Percentiles rank a stretch among this genome's conserved stretches.
Conservation (phyloP, 225 moss, liverwort and hornwort genomes). For the Sphagnum contortum region DNA sequence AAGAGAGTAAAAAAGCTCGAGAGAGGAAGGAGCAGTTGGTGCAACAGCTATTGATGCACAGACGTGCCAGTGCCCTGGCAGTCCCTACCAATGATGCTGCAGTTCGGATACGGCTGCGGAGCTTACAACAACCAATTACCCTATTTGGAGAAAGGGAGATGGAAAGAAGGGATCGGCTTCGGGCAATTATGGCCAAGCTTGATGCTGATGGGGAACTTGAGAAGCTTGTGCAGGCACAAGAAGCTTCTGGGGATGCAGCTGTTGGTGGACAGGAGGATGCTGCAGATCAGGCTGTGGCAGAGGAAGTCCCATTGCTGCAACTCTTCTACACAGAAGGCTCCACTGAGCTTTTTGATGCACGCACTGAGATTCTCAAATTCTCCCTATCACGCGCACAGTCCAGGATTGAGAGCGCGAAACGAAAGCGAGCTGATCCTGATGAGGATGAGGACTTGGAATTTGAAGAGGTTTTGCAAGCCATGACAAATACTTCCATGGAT, state of each 20-base stretch:
- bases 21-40: constrained; percentile 70
- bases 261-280: constrained; percentile 32
- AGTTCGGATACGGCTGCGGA: constrained; percentile 74
- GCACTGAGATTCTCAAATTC: constrained; percentile 46
- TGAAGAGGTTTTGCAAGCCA: constrained; percentile 51
- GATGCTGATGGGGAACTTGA: constrained; percentile 93
- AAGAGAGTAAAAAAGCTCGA: constrained; percentile 85
- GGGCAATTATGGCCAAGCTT: constrained; percentile 88
- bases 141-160: constrained; percentile 94
- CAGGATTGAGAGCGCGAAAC: constrained; percentile 45
- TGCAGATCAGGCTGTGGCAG: constrained; percentile 37
- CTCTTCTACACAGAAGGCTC: constrained; percentile 80
- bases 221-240: constrained; percentile 70
- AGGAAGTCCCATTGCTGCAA: constrained; percentile 53
- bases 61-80: constrained; percentile 81
- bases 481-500: constrained; percentile 62
- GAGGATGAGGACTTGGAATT: constrained; percentile 73
- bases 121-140: constrained; percentile 78
- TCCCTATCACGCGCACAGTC: constrained; percentile 53
- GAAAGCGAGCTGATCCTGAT: constrained; percentile 59
- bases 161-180: constrained; percentile 94
- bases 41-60: constrained; percentile 76
- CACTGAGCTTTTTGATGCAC: constrained; percentile 42
- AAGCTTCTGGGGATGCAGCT: constrained; percentile 34
- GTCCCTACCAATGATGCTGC: constrained; percentile 87